Conservation (phyloP, 768 basidiomycete species). For the Lyophyllum shimeji region DNA sequence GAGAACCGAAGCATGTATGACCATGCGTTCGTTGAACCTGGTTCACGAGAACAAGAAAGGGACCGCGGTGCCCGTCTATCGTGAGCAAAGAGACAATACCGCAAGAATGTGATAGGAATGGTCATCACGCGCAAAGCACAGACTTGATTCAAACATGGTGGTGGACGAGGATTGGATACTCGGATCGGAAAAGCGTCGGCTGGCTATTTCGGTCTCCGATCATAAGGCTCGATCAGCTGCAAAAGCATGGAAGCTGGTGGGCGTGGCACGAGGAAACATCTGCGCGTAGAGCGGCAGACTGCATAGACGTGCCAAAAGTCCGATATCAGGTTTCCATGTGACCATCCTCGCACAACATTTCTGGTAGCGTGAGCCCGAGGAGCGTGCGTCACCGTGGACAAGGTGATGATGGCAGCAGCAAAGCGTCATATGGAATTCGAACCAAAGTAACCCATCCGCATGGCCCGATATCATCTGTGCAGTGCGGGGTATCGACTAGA, state of each 20-base stretch:
- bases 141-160: conserved; percentile 1
- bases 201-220: not conserved
- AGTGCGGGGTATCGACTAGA: not conserved
- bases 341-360: not conserved
- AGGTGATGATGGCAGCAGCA: not conserved
- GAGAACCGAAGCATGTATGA: conserved; percentile 6
- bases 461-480: conserved; percentile 7
- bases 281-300: not conserved
- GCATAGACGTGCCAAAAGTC: not conserved
- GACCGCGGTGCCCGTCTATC: not conserved
- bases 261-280: conserved; percentile 8
- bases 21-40: conserved; percentile 2
- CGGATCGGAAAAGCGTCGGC: conserved; percentile 3
- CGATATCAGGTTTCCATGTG: conserved; percentile 1
- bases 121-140: conserved; percentile 10
- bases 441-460: conserved; percentile 3
- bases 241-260: not conserved
- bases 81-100: not conserved
- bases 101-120: conserved; percentile 7
- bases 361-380: not conserved
- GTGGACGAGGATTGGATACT: not conserved
- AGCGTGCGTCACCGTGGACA: not conserved
- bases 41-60: not conserved
- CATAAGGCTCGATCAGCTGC: conserved; percentile 14
- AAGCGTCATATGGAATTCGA: conserved; percentile 9